A percentile compares a stretch with the other conserved stretches of the same genome.
phyloP scores from a whole-genome alignment of 495 filamentous ascomycete species.

The Penicillium coprophilum region DNA sequence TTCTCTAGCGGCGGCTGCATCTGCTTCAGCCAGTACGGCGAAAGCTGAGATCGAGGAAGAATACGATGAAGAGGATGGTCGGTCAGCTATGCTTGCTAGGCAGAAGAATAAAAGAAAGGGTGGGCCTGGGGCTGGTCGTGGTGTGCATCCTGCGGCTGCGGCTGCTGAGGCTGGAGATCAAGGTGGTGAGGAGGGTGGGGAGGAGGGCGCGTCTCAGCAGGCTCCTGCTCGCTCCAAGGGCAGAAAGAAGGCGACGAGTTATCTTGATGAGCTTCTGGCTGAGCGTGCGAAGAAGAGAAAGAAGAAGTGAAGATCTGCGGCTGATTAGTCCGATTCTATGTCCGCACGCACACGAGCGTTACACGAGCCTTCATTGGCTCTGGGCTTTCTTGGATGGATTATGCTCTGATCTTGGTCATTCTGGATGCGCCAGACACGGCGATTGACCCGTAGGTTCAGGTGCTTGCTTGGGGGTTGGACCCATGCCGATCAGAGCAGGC shows the following conservation, averaged over 20 bases:
- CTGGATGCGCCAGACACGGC: background rate
- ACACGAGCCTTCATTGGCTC: background rate
- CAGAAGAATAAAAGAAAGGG: slow-evolving; percentile 38
- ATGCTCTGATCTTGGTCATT: background rate
- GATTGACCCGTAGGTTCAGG: background rate
- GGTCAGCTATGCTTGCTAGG: slow-evolving; percentile 53
- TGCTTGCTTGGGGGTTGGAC: background rate
- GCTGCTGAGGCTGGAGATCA: slow-evolving; percentile 11
- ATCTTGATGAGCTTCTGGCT: slow-evolving; percentile 52
- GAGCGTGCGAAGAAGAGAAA: slow-evolving; percentile 54
- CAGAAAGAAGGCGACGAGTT: slow-evolving; percentile 46
- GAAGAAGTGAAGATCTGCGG: slow-evolving; percentile 45
- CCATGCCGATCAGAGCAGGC: background rate
- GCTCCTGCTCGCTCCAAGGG: slow-evolving; percentile 26
- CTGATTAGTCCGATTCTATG: slow-evolving; percentile 5
- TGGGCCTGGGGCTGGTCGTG: background rate
- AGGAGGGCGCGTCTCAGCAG: slow-evolving; percentile 6
- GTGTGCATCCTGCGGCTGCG: slow-evolving; percentile 6
- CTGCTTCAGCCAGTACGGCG: slow-evolving; percentile 9
- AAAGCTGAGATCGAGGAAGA: slow-evolving; percentile 35
- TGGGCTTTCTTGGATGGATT: background rate
- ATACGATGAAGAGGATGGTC: slow-evolving; percentile 62
- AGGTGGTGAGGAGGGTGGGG: slow-evolving; percentile 9
- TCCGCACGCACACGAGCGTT: background rate
- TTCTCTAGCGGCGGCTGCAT: background rate